phyloP scores from a whole-genome alignment of 352 stramenopile species.

The Globisporangium parvum region DNA sequence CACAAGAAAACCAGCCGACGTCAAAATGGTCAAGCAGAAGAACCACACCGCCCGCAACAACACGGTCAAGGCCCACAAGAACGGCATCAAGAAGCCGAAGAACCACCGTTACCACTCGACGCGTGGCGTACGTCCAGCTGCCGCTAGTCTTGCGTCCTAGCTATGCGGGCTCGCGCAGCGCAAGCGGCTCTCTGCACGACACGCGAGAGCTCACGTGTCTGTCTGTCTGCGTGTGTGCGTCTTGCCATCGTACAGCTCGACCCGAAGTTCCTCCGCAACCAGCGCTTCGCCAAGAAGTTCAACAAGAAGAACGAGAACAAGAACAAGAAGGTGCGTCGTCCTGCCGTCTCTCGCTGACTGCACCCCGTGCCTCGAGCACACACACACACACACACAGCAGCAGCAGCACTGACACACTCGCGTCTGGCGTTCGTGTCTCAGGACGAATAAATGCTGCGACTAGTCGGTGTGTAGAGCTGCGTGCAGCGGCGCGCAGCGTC shows the following conservation, averaged over 20 bases:
- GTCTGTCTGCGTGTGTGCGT: neutral
- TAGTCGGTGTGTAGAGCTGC: conserved; percentile 4
- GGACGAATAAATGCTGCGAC: conserved; percentile 14
- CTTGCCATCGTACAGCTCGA: conserved; percentile 66
- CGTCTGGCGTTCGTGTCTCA: too few species aligned
- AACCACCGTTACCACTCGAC: conserved; percentile 93
- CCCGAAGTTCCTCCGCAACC: conserved; percentile 97
- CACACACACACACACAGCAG: too few species aligned
- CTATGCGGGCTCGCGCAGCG: too few species aligned
- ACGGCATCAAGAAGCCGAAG: conserved; percentile 98
- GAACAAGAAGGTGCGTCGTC: conserved; percentile 43
- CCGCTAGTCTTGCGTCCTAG: too few species aligned
- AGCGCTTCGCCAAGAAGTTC: conserved; percentile 98
- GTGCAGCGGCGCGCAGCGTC: neutral
- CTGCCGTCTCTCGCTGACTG: too few species aligned
- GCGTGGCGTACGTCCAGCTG: conserved; percentile 86
- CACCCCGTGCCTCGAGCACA: too few species aligned
- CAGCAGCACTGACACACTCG: too few species aligned
- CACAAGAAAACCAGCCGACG: conserved; percentile 55
- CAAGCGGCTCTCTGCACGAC: too few species aligned
- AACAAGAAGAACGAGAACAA: conserved; percentile 88
- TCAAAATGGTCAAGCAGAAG: conserved; percentile 94
- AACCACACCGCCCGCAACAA: conserved; percentile 98
- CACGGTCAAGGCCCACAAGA: conserved; percentile 96
- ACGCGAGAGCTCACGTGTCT: neutral